These are phyloP conservation scores for Zymoseptoria brevis DNA, from an alignment of 2,329 filamentous ascomycete genomes.

Conservation along the genomic window DNA sequence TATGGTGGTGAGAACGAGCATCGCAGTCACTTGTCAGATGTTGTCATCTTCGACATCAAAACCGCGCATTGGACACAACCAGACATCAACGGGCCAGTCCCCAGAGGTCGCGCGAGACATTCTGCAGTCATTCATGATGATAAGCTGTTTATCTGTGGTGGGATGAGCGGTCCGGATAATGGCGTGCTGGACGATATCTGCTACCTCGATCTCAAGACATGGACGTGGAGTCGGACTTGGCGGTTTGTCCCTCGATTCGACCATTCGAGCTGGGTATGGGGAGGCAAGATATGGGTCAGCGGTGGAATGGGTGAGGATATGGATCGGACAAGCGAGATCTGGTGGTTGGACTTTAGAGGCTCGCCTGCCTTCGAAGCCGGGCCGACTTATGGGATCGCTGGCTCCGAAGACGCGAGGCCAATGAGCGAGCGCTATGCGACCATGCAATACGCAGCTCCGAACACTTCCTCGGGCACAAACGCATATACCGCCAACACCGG, in stretches of 20 bases:
- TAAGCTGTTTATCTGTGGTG: constrained; percentile 90
- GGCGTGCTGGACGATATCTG: constrained; percentile 92
- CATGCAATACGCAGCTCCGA: constrained; percentile 16
- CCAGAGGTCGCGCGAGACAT: constrained; percentile 84
- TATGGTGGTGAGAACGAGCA: constrained; percentile 99
- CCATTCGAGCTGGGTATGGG: constrained; percentile 89
- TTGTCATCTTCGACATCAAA: constrained; percentile 92
- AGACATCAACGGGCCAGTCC: constrained; percentile 72
- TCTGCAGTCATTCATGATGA: constrained; percentile 92
- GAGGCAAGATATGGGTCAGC: constrained; percentile 91
- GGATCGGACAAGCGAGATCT: constrained; percentile 92
- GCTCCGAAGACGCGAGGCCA: constrained; percentile 28
- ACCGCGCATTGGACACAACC: constrained; percentile 95
- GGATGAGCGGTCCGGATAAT: constrained; percentile 89
- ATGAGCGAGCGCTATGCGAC: constrained; percentile 24
- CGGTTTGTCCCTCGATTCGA: constrained; percentile 92
- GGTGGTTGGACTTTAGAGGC: constrained; percentile 93
- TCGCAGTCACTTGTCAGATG: constrained; percentile 85
- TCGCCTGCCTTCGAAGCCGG: constrained; percentile 63
- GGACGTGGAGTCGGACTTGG: constrained; percentile 95
- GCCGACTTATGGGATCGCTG: constrained; percentile 23
- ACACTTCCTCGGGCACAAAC: constrained; percentile 32
- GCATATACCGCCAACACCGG: constrained; percentile 67
- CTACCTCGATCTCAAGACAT: constrained; percentile 93
- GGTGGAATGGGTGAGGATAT: constrained; percentile 91